Evolutionary conservation across 768 basidiomycete genomes (phyloP).

Genomic region (Pholiota molesta): DNA sequence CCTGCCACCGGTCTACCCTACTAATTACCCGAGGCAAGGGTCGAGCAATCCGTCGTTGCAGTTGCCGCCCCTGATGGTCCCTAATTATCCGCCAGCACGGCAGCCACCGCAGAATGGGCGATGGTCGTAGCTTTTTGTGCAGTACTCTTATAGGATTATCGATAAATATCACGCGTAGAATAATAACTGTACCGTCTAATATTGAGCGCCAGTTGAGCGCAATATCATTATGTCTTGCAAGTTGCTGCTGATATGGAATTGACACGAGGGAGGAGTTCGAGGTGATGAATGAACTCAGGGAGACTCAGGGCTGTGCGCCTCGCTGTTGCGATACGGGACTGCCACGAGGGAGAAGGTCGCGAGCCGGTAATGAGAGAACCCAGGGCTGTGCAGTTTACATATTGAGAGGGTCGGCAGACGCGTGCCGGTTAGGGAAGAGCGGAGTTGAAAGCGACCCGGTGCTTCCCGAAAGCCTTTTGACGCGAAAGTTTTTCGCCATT

Average conservation of each 20-base stretch:
- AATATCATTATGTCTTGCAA: conserved; percentile 2
- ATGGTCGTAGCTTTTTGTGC: conserved; percentile 18
- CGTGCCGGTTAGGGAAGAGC: conserved; percentile 32
- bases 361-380: not conserved
- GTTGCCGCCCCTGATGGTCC: conserved; percentile 28
- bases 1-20: conserved; percentile 18
- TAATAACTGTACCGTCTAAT: conserved; percentile 10
- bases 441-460: conserved; percentile 51
- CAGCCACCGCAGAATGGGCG: conserved; percentile 20
- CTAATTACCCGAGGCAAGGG: conserved; percentile 12
- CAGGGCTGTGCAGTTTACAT: not conserved
- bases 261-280: not conserved
- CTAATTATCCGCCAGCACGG: conserved; percentile 15
- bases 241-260: not conserved
- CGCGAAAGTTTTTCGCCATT: conserved; percentile 47
- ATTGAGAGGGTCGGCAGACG: conserved; percentile 11
- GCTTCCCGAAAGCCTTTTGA: conserved; percentile 51
- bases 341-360: not conserved
- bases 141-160: conserved; percentile 6
- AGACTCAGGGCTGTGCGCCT: not conserved
- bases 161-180: conserved; percentile 8
- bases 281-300: not conserved
- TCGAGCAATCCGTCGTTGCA: conserved; percentile 20
- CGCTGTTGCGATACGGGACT: not conserved
- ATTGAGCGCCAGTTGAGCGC: no score